Evolutionary conservation across 768 basidiomycete species (phyloP), one percentile per base, ranked within the genome.

Genomic region (Tephrocybe rancida): DNA sequence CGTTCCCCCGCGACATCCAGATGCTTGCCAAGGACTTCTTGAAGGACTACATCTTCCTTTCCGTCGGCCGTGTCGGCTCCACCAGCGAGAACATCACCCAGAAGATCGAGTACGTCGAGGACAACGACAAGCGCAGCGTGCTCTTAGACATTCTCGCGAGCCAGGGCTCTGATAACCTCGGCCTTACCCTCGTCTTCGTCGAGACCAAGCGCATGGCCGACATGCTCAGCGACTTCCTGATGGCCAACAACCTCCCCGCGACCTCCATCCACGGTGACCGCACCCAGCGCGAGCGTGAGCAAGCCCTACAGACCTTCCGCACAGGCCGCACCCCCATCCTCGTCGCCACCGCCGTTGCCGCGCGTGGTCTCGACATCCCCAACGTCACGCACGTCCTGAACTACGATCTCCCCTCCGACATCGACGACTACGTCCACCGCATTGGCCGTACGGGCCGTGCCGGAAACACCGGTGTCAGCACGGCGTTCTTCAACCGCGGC

Each of bases 181-280:
- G 94, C 29, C 78, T 98, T 25, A 94, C 95, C 16, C 86, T 99
- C 47, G 87, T 99, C 64, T 99, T 99, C 70, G 96, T 98, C 56
- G 97, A 99, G 82, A 99, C 97, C 51, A 99, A 99, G 78, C 85
- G 96, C 59, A 98, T 98, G 95, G 97, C 97, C 26, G 97, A 99
- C 64, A 91, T 90, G 86, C 82, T 99, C 11, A 97, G 94, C 66
- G 97, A 97, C 67, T 99, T 95, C 82, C 79, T 99, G 62, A 85
- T 92, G 75, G 67, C 73, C 51, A 88, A 92, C 73, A 73, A 82
- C 64, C 83, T 97, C 57, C 86, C 88, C 25, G 94, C 97, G 11
- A 98, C 96, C 1, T 97, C 95, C 38, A 99, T 98, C 57, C 97
- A 99, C 69, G 97, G 97, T 44, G 97, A 99, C 68, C 89, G 97